Evolutionary conservation across 2,329 filamentous ascomycete species (phyloP).

Genomic region (Aspergillus nomiae): DNA sequence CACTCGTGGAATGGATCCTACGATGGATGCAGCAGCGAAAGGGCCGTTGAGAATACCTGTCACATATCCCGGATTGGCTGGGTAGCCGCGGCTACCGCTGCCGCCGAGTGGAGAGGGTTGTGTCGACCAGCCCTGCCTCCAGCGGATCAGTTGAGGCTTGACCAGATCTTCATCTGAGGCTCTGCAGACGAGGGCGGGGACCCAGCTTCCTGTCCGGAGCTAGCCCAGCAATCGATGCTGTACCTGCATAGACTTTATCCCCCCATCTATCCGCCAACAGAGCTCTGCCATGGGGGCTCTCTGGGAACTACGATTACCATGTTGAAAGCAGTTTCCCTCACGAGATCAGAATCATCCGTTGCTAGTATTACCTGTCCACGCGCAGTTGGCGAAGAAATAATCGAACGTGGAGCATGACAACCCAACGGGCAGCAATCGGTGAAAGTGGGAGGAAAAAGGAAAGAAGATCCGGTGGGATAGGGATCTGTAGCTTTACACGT

Average conservation of each 20-base stretch:
- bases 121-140: neutral
- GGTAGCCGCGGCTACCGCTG: conserved; percentile 1
- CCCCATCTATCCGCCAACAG: neutral
- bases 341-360: neutral
- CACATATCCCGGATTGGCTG: neutral
- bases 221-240: neutral
- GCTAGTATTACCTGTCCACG: neutral
- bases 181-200: neutral
- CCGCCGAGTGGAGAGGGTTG: conserved; percentile 6
- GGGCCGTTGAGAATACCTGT: conserved; percentile 21
- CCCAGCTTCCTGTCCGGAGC: neutral
- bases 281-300: neutral
- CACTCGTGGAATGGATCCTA: conserved; percentile 48
- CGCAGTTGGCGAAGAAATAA: neutral
- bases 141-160: neutral
- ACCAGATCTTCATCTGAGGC: neutral
- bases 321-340: neutral
- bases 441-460: neutral
- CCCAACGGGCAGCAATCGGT: neutral
- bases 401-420: neutral
- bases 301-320: neutral
- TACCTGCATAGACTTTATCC: conserved; percentile 6
- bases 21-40: conserved; percentile 36
- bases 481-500: neutral
- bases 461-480: neutral